Base-by-base conservation (phyloP, 2,329 filamentous ascomycete species). In the Curvularia spicifera region DNA sequence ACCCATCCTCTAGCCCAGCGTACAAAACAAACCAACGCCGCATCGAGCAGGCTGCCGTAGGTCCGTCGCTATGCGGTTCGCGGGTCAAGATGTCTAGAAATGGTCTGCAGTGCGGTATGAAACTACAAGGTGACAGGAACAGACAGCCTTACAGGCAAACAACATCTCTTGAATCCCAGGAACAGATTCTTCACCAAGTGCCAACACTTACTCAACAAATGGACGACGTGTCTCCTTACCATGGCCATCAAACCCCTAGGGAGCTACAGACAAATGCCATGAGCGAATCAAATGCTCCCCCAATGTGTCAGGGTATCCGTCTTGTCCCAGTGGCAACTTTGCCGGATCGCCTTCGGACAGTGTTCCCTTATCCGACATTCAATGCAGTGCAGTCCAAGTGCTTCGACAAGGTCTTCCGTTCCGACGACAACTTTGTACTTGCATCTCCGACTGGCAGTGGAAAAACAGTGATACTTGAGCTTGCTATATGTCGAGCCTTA, bases 321-420 rank as follows among this genome's bases (percentile, higher is more conserved):
- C 81, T 90, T 13, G 78, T 90, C 15, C 81, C 86, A 13, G 80
- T 84, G 0, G 79, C 84, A 57, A 81, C 84, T 10, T 78, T 95
- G 0, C 88, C 91, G 2, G 89, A 93, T 75, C 85, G 84, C 37
- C 86, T 92, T 64, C 85, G 87, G 22, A 78, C 84, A 1, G 73
- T 94, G 0, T 96, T 95, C 67, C 83, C 87, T 0, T 95, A 90
- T 64, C 83, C 87, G 1, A 76, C 89, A 0, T 92, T 96, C 79
- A 96, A 96, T 71, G 90, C 89, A 6, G 84, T 94, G 0, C 91
- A 96, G 69, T 95, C 91, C 0, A 91, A 89, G 70, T 92, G 89
- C 67, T 95, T 94, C 65, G 72, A 82, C 0, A 73, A 81, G 0
- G 82, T 91, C 0, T 94, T 91, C 71, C 78, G 82, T 5, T 85